Evolutionary conservation across 192 early-diverging fungal species (phyloP).

Genomic region (Coemansia aciculifera): DNA sequence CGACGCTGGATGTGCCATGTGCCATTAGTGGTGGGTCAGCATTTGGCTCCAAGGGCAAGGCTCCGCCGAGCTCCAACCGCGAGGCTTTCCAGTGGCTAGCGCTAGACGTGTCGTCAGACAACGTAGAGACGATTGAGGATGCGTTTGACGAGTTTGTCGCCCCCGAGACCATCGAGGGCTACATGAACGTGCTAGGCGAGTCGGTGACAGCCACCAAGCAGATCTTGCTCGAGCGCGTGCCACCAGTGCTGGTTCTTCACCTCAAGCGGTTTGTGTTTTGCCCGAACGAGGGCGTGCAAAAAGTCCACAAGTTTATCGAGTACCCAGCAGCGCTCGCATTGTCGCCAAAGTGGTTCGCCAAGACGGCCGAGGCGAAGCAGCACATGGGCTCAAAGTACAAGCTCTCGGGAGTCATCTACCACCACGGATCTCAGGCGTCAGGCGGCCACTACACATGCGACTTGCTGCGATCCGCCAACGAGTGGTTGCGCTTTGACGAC

Average conservation of each 20-base stretch:
- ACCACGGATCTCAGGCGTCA: constrained; percentile 83
- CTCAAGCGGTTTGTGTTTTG: constrained; percentile 92
- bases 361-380: constrained; percentile 12
- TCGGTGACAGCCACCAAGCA: constrained; percentile 77
- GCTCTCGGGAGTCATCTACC: constrained; percentile 89
- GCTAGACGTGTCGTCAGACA: constrained; percentile 80
- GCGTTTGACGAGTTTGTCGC: constrained; percentile 77
- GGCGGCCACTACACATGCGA: constrained; percentile 99
- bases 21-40: constrained; percentile 1
- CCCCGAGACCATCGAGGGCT: constrained; percentile 84
- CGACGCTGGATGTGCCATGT: constrained; percentile 67
- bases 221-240: constrained; percentile 74
- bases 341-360: constrained; percentile 58
- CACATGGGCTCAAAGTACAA: constrained; percentile 60
- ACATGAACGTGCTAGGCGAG: constrained; percentile 39
- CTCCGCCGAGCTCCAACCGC: constrained; percentile 76
- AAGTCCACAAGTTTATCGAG: constrained; percentile 81
- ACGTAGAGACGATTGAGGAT: constrained; percentile 80
- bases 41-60: constrained; percentile 25
- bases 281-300: constrained; percentile 72
- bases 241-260: constrained; percentile 90
- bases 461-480: constrained; percentile 65
- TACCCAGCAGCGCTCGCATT: constrained; percentile 67
- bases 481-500: constrained; percentile 96
- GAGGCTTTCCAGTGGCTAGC: constrained; percentile 89